These are phyloP conservation scores for Backusella luteola DNA, from an alignment of 192 early-diverging fungal species.

Conservation along the genomic window DNA sequence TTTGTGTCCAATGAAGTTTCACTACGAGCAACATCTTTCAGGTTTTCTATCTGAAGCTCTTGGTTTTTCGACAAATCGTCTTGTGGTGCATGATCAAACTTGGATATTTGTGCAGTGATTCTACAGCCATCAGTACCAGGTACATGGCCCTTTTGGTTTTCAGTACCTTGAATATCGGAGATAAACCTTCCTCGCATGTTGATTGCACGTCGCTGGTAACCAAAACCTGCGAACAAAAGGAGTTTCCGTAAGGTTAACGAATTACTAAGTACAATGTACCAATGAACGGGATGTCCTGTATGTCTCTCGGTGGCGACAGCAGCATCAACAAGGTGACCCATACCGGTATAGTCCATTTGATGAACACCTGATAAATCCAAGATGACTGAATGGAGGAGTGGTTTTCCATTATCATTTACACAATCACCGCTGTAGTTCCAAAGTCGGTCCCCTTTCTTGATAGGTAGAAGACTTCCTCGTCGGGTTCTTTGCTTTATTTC, in stretches of 20 bases:
- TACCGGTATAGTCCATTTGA: slow-evolving; percentile 75
- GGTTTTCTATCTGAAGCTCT: neutral
- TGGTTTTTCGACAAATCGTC: neutral
- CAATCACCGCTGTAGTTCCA: slow-evolving; percentile 39
- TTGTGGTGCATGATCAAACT: neutral
- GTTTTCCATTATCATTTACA: slow-evolving; percentile 40
- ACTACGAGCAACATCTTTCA: neutral
- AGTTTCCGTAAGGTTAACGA: slow-evolving; percentile 12
- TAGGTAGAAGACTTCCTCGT: slow-evolving; percentile 14
- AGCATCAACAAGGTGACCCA: slow-evolving; percentile 69
- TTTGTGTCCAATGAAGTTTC: neutral
- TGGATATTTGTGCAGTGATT: neutral
- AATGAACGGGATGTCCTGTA: slow-evolving; percentile 13
- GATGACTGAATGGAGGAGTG: slow-evolving; percentile 66
- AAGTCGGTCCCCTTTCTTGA: slow-evolving; percentile 2
- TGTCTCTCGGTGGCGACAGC: slow-evolving; percentile 39
- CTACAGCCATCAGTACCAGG: neutral
- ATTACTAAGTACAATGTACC: slow-evolving; percentile 21
- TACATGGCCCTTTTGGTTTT: neutral
- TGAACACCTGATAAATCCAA: slow-evolving; percentile 83
- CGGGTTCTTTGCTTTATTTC: slow-evolving; percentile 26
- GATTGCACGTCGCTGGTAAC: slow-evolving; percentile 15
- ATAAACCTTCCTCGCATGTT: neutral
- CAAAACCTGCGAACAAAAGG: slow-evolving; percentile 30
- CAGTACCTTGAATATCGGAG: neutral